Percentiles rank a stretch among this genome's conserved stretches.
These are phyloP conservation scores for Smittium culicis DNA, from an alignment of 371 early-diverging fungal species.

Conservation along the genomic window DNA sequence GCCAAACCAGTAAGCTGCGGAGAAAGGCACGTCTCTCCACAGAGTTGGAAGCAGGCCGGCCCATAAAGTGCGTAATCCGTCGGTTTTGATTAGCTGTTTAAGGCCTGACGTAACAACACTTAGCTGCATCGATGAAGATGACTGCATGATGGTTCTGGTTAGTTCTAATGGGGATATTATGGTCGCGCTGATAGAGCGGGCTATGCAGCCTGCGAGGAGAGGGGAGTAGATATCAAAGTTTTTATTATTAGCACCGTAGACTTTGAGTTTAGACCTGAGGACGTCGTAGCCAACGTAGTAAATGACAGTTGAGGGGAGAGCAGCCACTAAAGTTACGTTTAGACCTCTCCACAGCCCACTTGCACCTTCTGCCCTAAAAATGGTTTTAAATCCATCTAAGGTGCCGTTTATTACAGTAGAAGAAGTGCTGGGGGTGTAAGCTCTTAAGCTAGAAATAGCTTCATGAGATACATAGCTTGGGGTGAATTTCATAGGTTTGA, in stretches of 20 bases:
- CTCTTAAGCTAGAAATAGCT: neutral
- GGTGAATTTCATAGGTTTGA: too few species aligned
- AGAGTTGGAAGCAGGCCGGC: constrained; percentile 80
- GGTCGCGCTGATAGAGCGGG: constrained; percentile 60
- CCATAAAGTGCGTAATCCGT: constrained; percentile 58
- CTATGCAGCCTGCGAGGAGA: constrained; percentile 60
- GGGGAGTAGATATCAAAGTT: constrained; percentile 42
- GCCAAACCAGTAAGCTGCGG: constrained; percentile 81
- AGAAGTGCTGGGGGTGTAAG: neutral
- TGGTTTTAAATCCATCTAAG: constrained; percentile 61
- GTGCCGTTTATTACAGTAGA: constrained; percentile 25
- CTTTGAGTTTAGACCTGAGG: constrained; percentile 44
- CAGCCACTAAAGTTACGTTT: constrained; percentile 70
- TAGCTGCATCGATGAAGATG: constrained; percentile 38
- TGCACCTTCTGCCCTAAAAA: constrained; percentile 63
- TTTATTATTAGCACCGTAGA: constrained; percentile 14
- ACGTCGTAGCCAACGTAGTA: constrained; percentile 91
- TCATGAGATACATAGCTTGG: neutral
- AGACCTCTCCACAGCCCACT: constrained; percentile 73
- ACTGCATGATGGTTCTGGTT: constrained; percentile 78
- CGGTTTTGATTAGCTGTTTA: constrained; percentile 37
- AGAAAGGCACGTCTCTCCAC: constrained; percentile 92
- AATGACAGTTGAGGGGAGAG: constrained; percentile 79
- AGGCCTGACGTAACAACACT: constrained; percentile 45
- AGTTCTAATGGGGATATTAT: constrained; percentile 81